Conservation (phyloP, 1,139 yeast genomes). For the Suzukiozyma palmioleophila region DNA sequence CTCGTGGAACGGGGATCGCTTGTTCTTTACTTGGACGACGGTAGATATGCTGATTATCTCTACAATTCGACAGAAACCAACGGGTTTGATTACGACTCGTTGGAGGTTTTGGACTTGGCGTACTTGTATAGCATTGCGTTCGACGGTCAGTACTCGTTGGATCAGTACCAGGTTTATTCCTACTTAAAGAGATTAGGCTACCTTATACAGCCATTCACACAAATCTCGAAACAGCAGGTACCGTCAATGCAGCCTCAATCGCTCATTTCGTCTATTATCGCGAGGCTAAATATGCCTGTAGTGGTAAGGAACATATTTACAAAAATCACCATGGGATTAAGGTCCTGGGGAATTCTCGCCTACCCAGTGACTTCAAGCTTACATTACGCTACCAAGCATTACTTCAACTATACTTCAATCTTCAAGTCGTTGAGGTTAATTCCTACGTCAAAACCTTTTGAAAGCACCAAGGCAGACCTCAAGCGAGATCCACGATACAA, state of each 20-base stretch:
- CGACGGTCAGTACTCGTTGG: slow-evolving; percentile 37
- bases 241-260: background rate
- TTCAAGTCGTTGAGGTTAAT: slow-evolving; percentile 35
- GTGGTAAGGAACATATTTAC: background rate
- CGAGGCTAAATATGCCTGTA: background rate
- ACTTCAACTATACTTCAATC: slow-evolving; percentile 34
- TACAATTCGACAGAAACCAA: slow-evolving; percentile 11
- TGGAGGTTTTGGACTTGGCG: slow-evolving; percentile 55
- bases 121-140: slow-evolving; percentile 58
- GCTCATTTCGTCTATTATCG: background rate
- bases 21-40: slow-evolving; percentile 42
- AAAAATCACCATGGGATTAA: slow-evolving; percentile 4
- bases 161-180: slow-evolving; percentile 66
- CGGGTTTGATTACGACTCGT: slow-evolving; percentile 20
- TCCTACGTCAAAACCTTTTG: slow-evolving; percentile 18
- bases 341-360: slow-evolving; percentile 8
- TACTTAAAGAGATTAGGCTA: slow-evolving; percentile 79
- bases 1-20: slow-evolving; percentile 81
- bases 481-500: slow-evolving; percentile 5
- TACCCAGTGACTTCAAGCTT: slow-evolving; percentile 12
- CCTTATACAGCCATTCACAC: slow-evolving; percentile 38
- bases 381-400: slow-evolving; percentile 24
- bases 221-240: background rate
- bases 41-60: slow-evolving; percentile 14
- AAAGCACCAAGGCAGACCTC: background rate